Evolutionary conservation across 345 rosid genomes (phyloP), one percentile per base, ranked within the genome.

Genomic region (Mercurialis annua): DNA sequence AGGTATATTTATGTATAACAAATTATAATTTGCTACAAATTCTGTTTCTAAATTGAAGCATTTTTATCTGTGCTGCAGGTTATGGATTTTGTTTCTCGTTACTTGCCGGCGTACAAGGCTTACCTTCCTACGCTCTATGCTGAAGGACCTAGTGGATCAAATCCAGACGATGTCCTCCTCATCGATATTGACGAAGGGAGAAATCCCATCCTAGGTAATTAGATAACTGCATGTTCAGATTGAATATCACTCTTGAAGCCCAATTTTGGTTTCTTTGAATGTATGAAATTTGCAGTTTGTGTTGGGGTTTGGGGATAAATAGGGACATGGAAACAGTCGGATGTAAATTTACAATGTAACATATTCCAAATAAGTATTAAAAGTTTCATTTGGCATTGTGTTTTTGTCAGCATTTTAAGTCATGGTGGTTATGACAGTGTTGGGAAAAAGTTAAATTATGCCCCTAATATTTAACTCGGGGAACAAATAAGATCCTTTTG

Each of bases 71-170:
- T 62, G 48, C 40, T 73, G 47, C 73, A 94, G 99, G 99, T 94
- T 55, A 70, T 71, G 66, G 99, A 94, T 81, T 94, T 94, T 69
- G 99, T 94, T 70, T 94, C 97, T 1, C 81, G 98, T 3, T 92
- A 92, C 73, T 75, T 89, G 49, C 98, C 98, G 0, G 99, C 98
- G 4, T 94, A 92, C 76, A 80, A 86, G 20, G 97, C 99, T 24
- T 91, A 94, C 73, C 96, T 91, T 20, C 90, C 96, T 1, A 82
- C 86, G 20, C 87, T 94, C 6, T 92, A 94, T 60, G 63, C 87
- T 0, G 90, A 92, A 84, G 99, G 99, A 71, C 99, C 99, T 14
- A 89, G 63, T 0, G 97, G 98, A 6, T 91, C 98, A 4, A 84
- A 83, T 72, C 90, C 86, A 0, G 78, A 85, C 24, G 80, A 77